Conservation (phyloP, 805 yeast species). For the Kazachstania psychrophila region DNA sequence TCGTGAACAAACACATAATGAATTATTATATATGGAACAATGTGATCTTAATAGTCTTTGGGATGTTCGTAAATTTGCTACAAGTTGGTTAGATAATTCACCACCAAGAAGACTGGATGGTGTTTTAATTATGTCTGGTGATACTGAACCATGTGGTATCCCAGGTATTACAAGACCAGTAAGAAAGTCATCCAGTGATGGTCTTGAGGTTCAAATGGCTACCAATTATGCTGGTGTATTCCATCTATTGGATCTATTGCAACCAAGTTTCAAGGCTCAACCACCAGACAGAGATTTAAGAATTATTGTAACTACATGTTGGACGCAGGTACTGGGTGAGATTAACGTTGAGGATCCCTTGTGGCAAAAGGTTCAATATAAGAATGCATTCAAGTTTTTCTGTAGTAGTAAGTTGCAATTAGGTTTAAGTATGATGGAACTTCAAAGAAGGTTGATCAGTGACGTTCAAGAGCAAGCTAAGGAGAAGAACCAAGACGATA, state of each 20-base stretch:
- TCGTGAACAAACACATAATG: slow-evolving; percentile 59
- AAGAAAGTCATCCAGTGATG: slow-evolving; percentile 68
- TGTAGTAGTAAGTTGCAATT: slow-evolving; percentile 77
- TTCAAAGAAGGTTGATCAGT: slow-evolving; percentile 52
- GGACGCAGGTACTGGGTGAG: slow-evolving; percentile 64
- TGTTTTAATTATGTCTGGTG: slow-evolving; percentile 79
- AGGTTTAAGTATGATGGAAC: slow-evolving; percentile 66
- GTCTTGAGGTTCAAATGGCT: slow-evolving; percentile 78
- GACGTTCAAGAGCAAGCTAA: slow-evolving; percentile 54
- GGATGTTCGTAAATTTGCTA: slow-evolving; percentile 81
- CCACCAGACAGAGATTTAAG: slow-evolving; percentile 94
- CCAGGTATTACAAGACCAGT: slow-evolving; percentile 24
- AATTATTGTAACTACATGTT: slow-evolving; percentile 67
- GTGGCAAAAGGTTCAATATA: slow-evolving; percentile 49
- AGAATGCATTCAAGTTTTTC: slow-evolving; percentile 62
- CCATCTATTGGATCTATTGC: slow-evolving; percentile 68
- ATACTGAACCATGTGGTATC: slow-evolving; percentile 57
- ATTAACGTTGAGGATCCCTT: slow-evolving; percentile 55
- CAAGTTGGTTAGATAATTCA: slow-evolving; percentile 83
- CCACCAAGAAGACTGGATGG: slow-evolving; percentile 92
- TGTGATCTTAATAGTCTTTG: slow-evolving; percentile 70
- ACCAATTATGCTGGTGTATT: slow-evolving; percentile 73
- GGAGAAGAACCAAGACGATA: slow-evolving; percentile 16
- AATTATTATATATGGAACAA: slow-evolving; percentile 79
- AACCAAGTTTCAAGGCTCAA: slow-evolving; percentile 81